These are phyloP conservation scores for Lyophyllum semitale DNA, from an alignment of 768 basidiomycete species.

Conservation along the genomic window DNA sequence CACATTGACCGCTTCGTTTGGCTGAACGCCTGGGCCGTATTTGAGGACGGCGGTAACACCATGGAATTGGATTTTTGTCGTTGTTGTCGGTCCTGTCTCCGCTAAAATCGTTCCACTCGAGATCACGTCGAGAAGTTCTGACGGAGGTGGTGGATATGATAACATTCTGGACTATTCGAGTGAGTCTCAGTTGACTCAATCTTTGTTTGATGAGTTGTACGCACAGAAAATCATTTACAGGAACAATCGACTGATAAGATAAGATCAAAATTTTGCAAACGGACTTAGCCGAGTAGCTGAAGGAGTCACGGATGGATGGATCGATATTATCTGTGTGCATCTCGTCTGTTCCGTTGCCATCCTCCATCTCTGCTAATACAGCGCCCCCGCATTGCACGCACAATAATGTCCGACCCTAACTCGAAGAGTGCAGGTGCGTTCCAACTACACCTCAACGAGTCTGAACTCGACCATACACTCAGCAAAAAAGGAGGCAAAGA, in stretches of 20 bases:
- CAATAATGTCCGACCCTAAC: constrained; percentile 30
- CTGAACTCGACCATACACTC: not conserved
- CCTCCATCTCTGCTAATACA: constrained; percentile 6
- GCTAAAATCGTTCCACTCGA: no score
- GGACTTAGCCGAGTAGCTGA: constrained; percentile 16
- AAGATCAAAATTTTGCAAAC: constrained; percentile 20
- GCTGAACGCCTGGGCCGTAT: no score
- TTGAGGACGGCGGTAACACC: no score
- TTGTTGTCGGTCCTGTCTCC: no score
- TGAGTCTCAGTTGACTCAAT: no score
- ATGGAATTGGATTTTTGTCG: no score
- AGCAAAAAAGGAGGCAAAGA: constrained; percentile 88
- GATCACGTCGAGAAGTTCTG: no score
- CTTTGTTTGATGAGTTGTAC: no score
- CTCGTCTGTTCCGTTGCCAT: not conserved
- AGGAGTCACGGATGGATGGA: constrained; percentile 17
- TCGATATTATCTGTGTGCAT: constrained; percentile 19
- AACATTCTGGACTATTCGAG: no score
- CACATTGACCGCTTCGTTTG: no score
- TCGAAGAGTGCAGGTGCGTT: constrained; percentile 44
- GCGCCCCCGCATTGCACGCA: constrained; percentile 3
- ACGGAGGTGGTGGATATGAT: no score
- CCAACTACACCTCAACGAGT: not conserved
- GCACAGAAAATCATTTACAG: no score
- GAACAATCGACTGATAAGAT: constrained; percentile 12